A percentile compares a stretch with the other conserved stretches of the same genome.
Conservation (phyloP, 495 filamentous ascomycete genomes). For the Hypoxylon trugodes region DNA sequence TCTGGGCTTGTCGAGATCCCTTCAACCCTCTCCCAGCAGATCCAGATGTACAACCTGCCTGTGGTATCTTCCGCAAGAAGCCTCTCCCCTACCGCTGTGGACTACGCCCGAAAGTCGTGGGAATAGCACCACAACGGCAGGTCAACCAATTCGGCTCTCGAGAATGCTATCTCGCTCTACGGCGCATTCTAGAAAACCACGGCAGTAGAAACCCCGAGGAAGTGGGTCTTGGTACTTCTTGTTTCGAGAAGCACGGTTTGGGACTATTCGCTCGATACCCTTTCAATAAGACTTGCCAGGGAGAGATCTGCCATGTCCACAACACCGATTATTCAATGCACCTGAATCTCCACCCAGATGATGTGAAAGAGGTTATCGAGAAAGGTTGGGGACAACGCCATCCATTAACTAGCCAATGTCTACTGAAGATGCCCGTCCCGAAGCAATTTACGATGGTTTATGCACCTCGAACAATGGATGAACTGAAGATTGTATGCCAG, state of each 20-base stretch:
- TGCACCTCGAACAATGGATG: constrained; percentile 70
- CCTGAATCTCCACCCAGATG: constrained; percentile 77
- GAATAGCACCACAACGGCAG: constrained; percentile 84
- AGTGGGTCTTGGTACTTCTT: constrained; percentile 71
- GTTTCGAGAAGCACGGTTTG: constrained; percentile 81
- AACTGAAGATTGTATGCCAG: constrained; percentile 71
- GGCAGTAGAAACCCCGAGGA: constrained; percentile 53
- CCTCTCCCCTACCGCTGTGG: constrained; percentile 67
- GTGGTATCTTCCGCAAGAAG: constrained; percentile 48
- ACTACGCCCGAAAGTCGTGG: constrained; percentile 69
- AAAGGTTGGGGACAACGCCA: constrained; percentile 92
- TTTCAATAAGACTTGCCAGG: constrained; percentile 70
- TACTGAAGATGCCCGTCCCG: constrained; percentile 65
- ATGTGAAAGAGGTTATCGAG: constrained; percentile 78
- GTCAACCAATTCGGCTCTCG: constrained; percentile 67
- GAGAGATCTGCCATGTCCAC: constrained; percentile 86
- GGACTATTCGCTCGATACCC: constrained; percentile 71
- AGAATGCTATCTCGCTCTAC: constrained; percentile 61
- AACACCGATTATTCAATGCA: constrained; percentile 78
- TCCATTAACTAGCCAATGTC: constrained; percentile 70
- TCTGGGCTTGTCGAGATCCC: constrained; percentile 67
- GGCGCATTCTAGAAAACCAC: constrained; percentile 59
- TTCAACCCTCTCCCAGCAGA: constrained; percentile 54
- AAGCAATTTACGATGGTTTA: constrained; percentile 83
- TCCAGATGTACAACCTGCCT: constrained; percentile 43